Base-by-base conservation (phyloP, 2,329 filamentous ascomycete species). In the Furcasterigmium furcatum region DNA sequence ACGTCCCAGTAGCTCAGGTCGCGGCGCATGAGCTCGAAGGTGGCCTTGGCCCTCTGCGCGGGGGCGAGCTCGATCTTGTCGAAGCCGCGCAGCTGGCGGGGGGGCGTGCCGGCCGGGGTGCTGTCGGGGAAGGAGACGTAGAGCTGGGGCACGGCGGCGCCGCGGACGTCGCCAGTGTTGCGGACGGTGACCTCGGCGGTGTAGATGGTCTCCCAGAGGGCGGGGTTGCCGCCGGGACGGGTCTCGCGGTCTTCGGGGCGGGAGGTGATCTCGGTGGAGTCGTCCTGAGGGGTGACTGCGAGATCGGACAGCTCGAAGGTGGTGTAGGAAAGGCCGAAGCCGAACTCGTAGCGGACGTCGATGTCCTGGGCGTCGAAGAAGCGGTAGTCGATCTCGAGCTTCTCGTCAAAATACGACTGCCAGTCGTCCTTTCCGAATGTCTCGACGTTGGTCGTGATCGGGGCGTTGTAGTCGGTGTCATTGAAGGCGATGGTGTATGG, bases 291-390 rank as follows among this genome's bases (percentile, higher is more conserved):
- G 40, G 41, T 19, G 22, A 50, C 55, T 16, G 46, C 46, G 25
- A 62, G 55, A 48, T 58, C 43, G 12, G 73, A 71, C 52, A 80
- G 72, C 32, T 71, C 65, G 57, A 85, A 85, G 12, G 71, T 78
- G 13, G 84, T 87, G 63, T 88, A 90, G 1, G 79, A 84, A 3
- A 91, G 72, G 0, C 87, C 87, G 55, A 78, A 84, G 22, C 83
- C 83, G 54, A 87, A 87, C 56, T 84, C 80, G 64, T 81, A 86
- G 45, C 76, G 73, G 2, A 82, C 80, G 2, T 70, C 69, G 48
- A 82, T 78, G 60, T 79, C 72, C 46, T 75, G 63, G 46, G 76
- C 71, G 60, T 86, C 82, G 46, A 86, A 85, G 54, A 76, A 72
- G 35, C 82, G 77, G 71, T 87, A 86, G 65, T 86, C 82, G 52